A percentile compares a stretch with the other conserved stretches of the same genome.
phyloP scores from a whole-genome alignment of 768 basidiomycete genomes.

The Sistotremastrum suecicum region DNA sequence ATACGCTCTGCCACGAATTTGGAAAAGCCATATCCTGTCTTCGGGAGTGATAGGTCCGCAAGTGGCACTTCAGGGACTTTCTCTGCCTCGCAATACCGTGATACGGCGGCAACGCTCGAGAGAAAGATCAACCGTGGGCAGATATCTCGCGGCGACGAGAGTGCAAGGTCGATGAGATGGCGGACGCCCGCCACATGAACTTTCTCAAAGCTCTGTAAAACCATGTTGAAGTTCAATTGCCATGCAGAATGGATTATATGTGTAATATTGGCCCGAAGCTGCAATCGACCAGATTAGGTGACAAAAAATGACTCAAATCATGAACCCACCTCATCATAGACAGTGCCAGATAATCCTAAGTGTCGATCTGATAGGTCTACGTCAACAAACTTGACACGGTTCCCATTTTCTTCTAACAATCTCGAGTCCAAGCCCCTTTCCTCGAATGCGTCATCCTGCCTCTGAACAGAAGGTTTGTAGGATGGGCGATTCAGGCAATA shows the following conservation, averaged over 20 bases:
- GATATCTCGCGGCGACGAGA: conserved; percentile 4
- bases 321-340: too few relatives aligned
- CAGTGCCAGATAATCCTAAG: too few relatives aligned
- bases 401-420: too few relatives aligned
- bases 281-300: too few relatives aligned
- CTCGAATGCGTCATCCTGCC: not conserved
- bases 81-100: too few relatives aligned
- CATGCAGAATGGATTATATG: conserved; percentile 7
- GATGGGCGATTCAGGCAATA: not conserved
- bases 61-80: too few relatives aligned
- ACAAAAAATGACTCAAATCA: too few relatives aligned
- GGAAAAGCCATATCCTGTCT: not conserved
- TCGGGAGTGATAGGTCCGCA: too few relatives aligned
- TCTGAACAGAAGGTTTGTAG: not conserved
- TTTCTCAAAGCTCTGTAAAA: conserved; percentile 6
- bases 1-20: not conserved
- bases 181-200: conserved; percentile 8
- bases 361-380: too few relatives aligned
- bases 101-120: too few relatives aligned
- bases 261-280: conserved; percentile 1
- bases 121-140: too few relatives aligned
- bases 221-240: conserved; percentile 7
- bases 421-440: conserved; percentile 1
- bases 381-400: too few relatives aligned
- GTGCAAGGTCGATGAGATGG: conserved; percentile 6